Conservation (phyloP, 192 early-diverging fungal species). For the Coemansia furcata region DNA sequence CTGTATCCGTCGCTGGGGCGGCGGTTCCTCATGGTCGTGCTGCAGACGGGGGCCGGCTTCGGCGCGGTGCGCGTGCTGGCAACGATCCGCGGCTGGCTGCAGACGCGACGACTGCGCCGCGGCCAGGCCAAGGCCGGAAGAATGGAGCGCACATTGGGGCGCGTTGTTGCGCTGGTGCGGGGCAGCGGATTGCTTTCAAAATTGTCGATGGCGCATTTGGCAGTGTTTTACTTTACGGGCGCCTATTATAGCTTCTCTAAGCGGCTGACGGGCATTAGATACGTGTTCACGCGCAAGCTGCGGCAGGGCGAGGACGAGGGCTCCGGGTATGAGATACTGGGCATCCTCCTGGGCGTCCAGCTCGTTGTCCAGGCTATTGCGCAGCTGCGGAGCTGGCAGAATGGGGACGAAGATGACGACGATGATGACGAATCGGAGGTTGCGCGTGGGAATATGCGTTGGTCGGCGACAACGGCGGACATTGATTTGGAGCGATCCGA, state of each 20-base stretch:
- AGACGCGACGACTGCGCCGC: slow-evolving; percentile 6
- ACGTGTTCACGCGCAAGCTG: slow-evolving; percentile 78
- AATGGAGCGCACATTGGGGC: slow-evolving; percentile 4
- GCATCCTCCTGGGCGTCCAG: slow-evolving; percentile 75
- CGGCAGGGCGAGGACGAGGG: slow-evolving; percentile 65
- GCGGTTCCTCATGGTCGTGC: slow-evolving; percentile 33
- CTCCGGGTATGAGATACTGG: slow-evolving; percentile 82
- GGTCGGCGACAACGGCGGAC: slow-evolving; percentile 4
- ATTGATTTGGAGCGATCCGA: not conserved
- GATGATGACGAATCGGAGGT: not conserved
- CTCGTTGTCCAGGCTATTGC: slow-evolving; percentile 60
- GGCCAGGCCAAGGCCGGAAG: not conserved
- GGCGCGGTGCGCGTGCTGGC: slow-evolving; percentile 7
- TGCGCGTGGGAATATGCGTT: not conserved
- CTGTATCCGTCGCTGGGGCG: slow-evolving; percentile 52
- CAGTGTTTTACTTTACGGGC: slow-evolving; percentile 86
- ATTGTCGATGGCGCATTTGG: slow-evolving; percentile 66
- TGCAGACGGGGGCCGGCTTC: slow-evolving; percentile 31
- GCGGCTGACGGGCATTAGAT: slow-evolving; percentile 74
- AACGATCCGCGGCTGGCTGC: slow-evolving; percentile 23
- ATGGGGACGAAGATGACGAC: slow-evolving; percentile 20
- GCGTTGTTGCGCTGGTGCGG: slow-evolving; percentile 6
- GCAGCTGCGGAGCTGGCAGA: slow-evolving; percentile 29
- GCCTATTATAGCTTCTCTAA: slow-evolving; percentile 81
- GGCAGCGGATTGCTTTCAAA: slow-evolving; percentile 7